Evolutionary conservation across 2,329 filamentous ascomycete species (phyloP), one percentile per base, ranked within the genome.

Genomic region (Hypoxylon sp.): DNA sequence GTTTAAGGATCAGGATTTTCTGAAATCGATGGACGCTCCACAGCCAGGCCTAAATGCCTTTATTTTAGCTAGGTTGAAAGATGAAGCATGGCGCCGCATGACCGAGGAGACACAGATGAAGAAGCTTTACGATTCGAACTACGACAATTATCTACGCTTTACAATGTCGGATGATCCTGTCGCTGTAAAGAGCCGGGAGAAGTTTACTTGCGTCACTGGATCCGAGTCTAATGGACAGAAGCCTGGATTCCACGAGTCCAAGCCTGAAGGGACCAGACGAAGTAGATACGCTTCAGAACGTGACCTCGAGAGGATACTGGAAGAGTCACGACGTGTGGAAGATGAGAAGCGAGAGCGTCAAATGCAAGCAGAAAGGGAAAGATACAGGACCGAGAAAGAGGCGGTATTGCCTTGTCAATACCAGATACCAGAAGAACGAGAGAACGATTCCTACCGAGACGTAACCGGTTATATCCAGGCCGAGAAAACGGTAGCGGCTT

Each of bases 311-410:
- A 85, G 88, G 38, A 90, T 91, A 5, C 80, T 94, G 51, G 88
- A 92, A 75, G 89, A 92, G 72, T 94, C 91, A 0, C 87, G 90
- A 74, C 85, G 86, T 21, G 89, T 91, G 70, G 90, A 92, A 65
- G 89, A 90, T 68, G 91, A 93, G 74, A 85, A 88, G 34, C 85
- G 88, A 64, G 91, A 93, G 71, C 88, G 90, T 51, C 90, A 92
- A 70, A 80, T 84, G 49, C 83, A 87, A 57, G 87, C 87, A 34
- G 86, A 89, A 70, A 89, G 90, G 75, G 89, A 91, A 59, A 90
- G 90, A 75, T 90, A 90, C 64, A 90, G 92, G 67, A 91, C 88
- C 69, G 69, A 92, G 48, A 93, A 92, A 75, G 93, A 95, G 77
- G 93, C 93, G 0, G 84, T 86, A 3, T 88, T 95, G 51, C 92